Conservation (phyloP, 805 yeast species). For the Kregervanrija pseudodelftensis region DNA sequence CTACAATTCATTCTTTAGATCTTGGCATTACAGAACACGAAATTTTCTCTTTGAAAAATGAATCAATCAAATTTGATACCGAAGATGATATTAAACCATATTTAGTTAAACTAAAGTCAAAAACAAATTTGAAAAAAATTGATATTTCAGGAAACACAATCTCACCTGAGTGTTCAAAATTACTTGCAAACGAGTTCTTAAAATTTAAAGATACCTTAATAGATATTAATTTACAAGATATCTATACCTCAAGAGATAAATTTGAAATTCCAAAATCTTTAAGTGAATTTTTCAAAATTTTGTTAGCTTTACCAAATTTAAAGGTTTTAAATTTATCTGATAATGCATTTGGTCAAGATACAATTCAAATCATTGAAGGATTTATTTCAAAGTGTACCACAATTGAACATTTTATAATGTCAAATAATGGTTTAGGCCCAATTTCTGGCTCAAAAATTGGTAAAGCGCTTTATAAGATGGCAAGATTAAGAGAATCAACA, state of each 20-base stretch:
- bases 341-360: conserved; percentile 94
- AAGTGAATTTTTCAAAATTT: conserved; percentile 62
- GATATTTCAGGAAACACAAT: conserved; percentile 92
- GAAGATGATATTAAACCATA: conserved; percentile 68
- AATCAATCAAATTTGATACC: conserved; percentile 69
- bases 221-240: conserved; percentile 81
- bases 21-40: conserved; percentile 38
- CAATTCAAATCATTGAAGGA: conserved; percentile 81
- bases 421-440: conserved; percentile 98
- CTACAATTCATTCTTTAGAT: conserved; percentile 28
- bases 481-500: conserved; percentile 36
- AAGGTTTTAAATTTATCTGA: conserved; percentile 79
- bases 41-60: conserved; percentile 60
- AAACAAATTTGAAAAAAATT: conserved; percentile 40
- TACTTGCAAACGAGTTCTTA: conserved; percentile 53
- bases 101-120: conserved; percentile 44
- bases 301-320: conserved; percentile 61
- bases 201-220: conserved; percentile 37
- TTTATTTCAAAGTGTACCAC: conserved; percentile 71
- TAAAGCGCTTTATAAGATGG: conserved; percentile 66
- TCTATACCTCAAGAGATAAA: conserved; percentile 90
- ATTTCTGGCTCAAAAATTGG: conserved; percentile 95
- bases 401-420: conserved; percentile 76
- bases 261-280: conserved; percentile 90
- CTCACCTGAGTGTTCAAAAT: conserved; percentile 81